Conservation (phyloP, 495 filamentous ascomycete species). For the Xylaria bambusicola region DNA sequence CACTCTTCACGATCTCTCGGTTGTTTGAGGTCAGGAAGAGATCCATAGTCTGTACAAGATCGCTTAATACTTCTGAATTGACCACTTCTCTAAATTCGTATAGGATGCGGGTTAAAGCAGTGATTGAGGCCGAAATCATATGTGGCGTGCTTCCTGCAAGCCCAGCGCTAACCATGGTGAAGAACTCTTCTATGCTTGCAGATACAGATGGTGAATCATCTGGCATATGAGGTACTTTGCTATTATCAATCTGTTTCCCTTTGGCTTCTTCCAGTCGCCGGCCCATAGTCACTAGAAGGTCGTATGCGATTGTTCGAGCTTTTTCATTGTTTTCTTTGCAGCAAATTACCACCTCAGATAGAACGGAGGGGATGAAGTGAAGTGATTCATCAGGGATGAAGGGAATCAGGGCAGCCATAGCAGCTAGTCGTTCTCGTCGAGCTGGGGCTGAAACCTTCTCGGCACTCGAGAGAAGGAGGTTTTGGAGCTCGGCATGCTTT, state of each 20-base stretch:
- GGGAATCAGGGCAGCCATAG: constrained; percentile 75
- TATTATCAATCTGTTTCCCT: constrained; percentile 78
- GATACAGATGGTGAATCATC: constrained; percentile 71
- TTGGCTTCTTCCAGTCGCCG: constrained; percentile 66
- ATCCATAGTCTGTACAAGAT: constrained; percentile 89
- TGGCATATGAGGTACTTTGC: constrained; percentile 81
- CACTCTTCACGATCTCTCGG: constrained; percentile 89
- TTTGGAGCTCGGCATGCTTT: constrained; percentile 73
- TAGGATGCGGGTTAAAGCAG: constrained; percentile 84
- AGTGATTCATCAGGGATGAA: constrained; percentile 73
- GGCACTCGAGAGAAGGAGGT: constrained; percentile 70
- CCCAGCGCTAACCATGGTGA: constrained; percentile 97
- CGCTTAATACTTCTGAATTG: constrained; percentile 56
- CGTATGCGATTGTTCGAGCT: constrained; percentile 83
- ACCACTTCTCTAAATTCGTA: constrained; percentile 79
- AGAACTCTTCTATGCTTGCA: constrained; percentile 88
- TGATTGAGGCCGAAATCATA: constrained; percentile 93
- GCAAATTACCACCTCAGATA: constrained; percentile 90
- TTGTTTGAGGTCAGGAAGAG: constrained; percentile 93
- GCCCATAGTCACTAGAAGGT: constrained; percentile 85
- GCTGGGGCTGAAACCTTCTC: constrained; percentile 84
- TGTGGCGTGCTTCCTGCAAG: constrained; percentile 88
- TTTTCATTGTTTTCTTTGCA: constrained; percentile 97
- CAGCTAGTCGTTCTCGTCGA: constrained; percentile 78
- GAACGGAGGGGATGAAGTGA: constrained; percentile 87